Percentiles rank a stretch among this genome's conserved stretches.
phyloP scores from a whole-genome alignment of 768 basidiomycete genomes.

The Macrolepiota dolichaula region DNA sequence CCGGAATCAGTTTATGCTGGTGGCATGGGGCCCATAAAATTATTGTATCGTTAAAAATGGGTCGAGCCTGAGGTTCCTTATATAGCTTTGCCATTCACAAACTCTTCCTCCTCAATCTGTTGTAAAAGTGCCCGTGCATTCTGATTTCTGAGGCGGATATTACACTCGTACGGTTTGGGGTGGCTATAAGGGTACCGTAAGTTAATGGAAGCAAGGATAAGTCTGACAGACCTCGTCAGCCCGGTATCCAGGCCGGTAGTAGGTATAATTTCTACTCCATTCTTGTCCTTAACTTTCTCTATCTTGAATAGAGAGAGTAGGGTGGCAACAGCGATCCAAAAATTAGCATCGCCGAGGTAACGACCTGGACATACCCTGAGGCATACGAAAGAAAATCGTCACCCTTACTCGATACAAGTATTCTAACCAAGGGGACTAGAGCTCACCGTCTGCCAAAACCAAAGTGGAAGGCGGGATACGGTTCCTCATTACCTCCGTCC shows the following conservation, averaged over 20 bases:
- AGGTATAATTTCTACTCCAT: background rate
- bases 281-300: background rate
- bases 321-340: background rate
- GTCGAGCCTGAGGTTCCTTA: no score
- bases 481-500: background rate
- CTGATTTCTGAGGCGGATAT: no score
- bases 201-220: background rate
- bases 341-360: no score
- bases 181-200: no score
- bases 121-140: no score
- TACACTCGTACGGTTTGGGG: no score
- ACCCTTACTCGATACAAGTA: background rate
- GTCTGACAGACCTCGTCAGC: background rate
- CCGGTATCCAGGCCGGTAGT: background rate
- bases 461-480: background rate
- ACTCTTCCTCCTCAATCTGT: no score
- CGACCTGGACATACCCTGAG: background rate
- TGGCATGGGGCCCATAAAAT: no score
- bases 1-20: no score
- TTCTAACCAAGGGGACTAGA: no score
- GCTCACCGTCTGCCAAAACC: slow-evolving; percentile 5
- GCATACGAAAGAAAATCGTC: background rate
- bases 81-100: no score
- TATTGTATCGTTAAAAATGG: no score
- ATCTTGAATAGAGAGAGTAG: background rate